Percentiles rank a stretch among this genome's conserved stretches.
Conservation (phyloP, 202 grass and related monocot species). For the Digitaria exilis region DNA sequence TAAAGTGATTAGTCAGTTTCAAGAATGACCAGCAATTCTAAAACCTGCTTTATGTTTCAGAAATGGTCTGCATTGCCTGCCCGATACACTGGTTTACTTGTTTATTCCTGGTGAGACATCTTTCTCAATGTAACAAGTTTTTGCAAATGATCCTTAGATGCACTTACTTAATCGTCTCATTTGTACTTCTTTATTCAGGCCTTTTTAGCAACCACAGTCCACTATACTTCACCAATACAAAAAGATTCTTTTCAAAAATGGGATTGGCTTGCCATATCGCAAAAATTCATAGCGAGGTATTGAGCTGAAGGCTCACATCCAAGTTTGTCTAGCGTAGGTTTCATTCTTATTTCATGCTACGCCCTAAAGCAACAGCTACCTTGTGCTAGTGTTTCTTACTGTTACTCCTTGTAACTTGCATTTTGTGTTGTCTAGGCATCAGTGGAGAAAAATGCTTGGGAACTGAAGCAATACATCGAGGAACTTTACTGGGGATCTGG, state of each 20-base stretch:
- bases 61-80: slow-evolving; percentile 63
- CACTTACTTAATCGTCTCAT: background rate
- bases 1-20: slow-evolving; percentile 2
- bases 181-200: slow-evolving; percentile 45
- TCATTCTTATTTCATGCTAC: background rate
- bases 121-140: slow-evolving; percentile 10
- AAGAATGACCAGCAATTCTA: slow-evolving; percentile 15
- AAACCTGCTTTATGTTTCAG: slow-evolving; percentile 44
- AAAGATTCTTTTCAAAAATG: slow-evolving; percentile 87
- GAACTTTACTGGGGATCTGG: slow-evolving; percentile 92
- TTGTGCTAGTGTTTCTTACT: background rate
- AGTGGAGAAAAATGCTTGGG: slow-evolving; percentile 76
- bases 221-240: slow-evolving; percentile 83
- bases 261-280: slow-evolving; percentile 94
- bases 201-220: slow-evolving; percentile 97
- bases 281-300: slow-evolving; percentile 94
- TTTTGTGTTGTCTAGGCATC: slow-evolving; percentile 62
- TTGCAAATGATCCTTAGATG: background rate
- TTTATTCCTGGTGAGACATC: slow-evolving; percentile 73
- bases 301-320: background rate
- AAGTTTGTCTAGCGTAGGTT: background rate
- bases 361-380: slow-evolving; percentile 8
- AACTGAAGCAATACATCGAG: slow-evolving; percentile 87
- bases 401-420: background rate
- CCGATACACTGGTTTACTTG: slow-evolving; percentile 72